Percentiles rank a stretch among this genome's conserved stretches.
Conservation (phyloP, 139 green algal species). For the Volvox reticuliferus region DNA sequence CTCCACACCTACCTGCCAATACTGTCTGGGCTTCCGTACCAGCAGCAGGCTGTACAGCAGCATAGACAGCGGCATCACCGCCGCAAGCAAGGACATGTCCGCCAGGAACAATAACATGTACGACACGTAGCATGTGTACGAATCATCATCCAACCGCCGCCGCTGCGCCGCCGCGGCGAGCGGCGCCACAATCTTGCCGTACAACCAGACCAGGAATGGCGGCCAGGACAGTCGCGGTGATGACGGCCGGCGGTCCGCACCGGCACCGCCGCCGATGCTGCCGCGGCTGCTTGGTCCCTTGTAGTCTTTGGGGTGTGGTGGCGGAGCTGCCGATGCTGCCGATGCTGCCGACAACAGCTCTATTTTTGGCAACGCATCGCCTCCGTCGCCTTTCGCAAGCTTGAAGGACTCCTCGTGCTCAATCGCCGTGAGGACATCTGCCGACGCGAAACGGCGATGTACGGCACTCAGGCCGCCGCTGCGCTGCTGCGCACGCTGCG, state of each 20-base stretch:
- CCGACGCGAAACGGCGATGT: slow-evolving; percentile 17
- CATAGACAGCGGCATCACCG: slow-evolving; percentile 63
- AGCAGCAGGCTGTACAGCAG: slow-evolving; percentile 73
- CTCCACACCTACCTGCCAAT: slow-evolving; percentile 80
- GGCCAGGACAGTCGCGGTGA: slow-evolving; percentile 14
- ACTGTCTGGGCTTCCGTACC: slow-evolving; percentile 49
- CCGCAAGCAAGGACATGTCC: slow-evolving; percentile 67
- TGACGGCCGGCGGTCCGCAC: neutral
- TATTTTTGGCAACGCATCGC: neutral
- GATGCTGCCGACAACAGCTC: too few relatives aligned
- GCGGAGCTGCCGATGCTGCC: neutral
- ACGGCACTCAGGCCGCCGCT: neutral
- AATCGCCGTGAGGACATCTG: neutral
- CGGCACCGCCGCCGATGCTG: too few relatives aligned
- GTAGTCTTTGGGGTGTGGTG: neutral
- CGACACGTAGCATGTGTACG: slow-evolving; percentile 60
- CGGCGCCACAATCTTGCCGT: slow-evolving; percentile 32
- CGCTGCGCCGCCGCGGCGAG: neutral
- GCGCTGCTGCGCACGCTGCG: neutral
- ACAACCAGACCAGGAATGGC: neutral
- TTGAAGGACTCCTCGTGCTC: too few relatives aligned
- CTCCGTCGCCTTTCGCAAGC: neutral
- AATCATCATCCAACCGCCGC: slow-evolving; percentile 55
- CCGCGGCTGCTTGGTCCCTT: too few relatives aligned
- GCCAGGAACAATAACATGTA: slow-evolving; percentile 70